Evolutionary conservation across 305 asterid species (phyloP).

Genomic region (Rubia tinctorum): DNA sequence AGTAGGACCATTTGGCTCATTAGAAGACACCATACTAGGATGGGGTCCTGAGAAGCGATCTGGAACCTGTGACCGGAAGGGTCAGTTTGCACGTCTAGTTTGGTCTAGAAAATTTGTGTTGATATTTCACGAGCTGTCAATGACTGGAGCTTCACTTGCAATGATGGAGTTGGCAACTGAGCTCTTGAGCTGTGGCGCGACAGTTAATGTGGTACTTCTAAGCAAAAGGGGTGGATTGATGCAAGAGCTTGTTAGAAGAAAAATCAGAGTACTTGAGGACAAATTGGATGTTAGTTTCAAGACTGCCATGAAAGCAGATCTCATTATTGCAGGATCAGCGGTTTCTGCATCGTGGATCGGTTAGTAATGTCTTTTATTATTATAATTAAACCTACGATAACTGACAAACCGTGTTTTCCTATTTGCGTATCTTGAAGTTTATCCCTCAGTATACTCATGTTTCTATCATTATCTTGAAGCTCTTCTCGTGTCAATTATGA

Average conservation of each 20-base stretch:
- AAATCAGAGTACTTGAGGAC: slow-evolving; percentile 88
- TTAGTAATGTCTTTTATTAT: slow-evolving; percentile 32
- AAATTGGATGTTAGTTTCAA: slow-evolving; percentile 81
- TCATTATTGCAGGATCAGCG: slow-evolving; percentile 96
- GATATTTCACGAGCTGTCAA: slow-evolving; percentile 89
- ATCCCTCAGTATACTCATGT: not conserved
- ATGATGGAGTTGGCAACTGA: slow-evolving; percentile 99
- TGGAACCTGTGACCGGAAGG: slow-evolving; percentile 93
- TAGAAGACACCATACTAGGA: slow-evolving; percentile 83
- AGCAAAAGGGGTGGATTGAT: slow-evolving; percentile 85
- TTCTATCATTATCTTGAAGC: not conserved
- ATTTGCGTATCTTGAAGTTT: not conserved
- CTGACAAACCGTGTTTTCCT: not conserved
- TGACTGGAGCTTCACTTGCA: slow-evolving; percentile 99
- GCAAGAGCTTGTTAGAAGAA: slow-evolving; percentile 81
- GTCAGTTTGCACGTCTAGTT: slow-evolving; percentile 91
- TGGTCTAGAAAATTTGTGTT: slow-evolving; percentile 97
- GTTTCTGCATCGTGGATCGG: slow-evolving; percentile 98
- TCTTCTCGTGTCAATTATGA: not conserved
- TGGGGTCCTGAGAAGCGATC: slow-evolving; percentile 94
- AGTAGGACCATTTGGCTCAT: slow-evolving; percentile 94
- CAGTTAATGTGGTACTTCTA: slow-evolving; percentile 75
- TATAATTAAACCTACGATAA: not conserved
- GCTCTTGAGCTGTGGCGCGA: slow-evolving; percentile 97
- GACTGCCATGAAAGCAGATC: slow-evolving; percentile 93